Base-by-base conservation (phyloP, 345 rosid species). In the Bruguiera sexangula region DNA sequence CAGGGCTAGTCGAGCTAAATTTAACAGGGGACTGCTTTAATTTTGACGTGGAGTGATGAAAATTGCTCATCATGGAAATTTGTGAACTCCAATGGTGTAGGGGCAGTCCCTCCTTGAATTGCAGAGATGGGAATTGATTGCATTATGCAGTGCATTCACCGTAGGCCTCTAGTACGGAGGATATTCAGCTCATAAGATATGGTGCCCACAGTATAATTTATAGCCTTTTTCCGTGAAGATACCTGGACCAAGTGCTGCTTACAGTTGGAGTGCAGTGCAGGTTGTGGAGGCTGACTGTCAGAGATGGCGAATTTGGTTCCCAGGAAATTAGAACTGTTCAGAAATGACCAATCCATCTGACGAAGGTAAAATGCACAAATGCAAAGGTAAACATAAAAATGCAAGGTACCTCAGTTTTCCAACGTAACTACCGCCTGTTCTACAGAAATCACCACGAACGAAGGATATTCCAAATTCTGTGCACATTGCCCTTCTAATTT, bases 261-360 rank as follows among this genome's bases (percentile, higher is more conserved):
- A 50, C 43, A 58, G 66, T 62, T 79, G 52, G 81, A 71, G 19
- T 62, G 74, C 63, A 70, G 60, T 32, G 78, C 73, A 27, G 80
- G 48, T 34, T 74, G 66, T 5, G 80, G 88, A 74, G 87, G 89
- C 72, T 82, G 89, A 76, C 82, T 73, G 64, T 91, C 93, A 43
- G 80, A 82, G 67, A 91, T 81, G 66, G 90, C 83, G 78, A 94
- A 94, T 69, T 89, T 94, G 51, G 95, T 91, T 50, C 98, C 97
- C 22, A 94, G 76, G 77, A 94, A 91, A 83, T 91, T 94, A 34
- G 98, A 91, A 87, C 97, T 94, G 84, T 71, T 63, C 64, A 78
- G 65, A 70, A 52, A 39, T 64, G 48, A 36, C 32, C 60, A n/a
- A 52, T 71, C 48, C 79, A 70, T 74, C 46, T 1, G 62, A 65